These are phyloP conservation scores for Phytophthora multivora DNA, from an alignment of 352 stramenopile genomes.

Conservation along the genomic window DNA sequence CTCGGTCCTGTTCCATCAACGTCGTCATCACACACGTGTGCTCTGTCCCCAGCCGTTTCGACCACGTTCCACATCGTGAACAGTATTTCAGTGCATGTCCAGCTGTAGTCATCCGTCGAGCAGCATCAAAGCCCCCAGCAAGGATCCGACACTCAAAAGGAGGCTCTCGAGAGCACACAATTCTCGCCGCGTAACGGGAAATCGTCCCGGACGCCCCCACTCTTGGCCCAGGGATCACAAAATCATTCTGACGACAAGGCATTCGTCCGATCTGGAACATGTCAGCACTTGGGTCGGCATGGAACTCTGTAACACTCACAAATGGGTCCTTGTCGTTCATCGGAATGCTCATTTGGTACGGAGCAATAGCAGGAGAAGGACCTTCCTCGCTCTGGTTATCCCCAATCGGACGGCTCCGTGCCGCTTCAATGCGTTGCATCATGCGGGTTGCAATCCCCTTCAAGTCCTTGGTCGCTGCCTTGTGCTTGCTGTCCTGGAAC, in stretches of 20 bases:
- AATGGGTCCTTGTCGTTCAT: slow-evolving; percentile 70
- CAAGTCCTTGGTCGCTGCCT: slow-evolving; percentile 36
- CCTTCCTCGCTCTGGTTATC: slow-evolving; percentile 21
- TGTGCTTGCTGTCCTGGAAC: slow-evolving; percentile 5
- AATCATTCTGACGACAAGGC: slow-evolving; percentile 77
- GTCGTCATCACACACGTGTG: slow-evolving; percentile 51
- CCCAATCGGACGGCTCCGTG: slow-evolving; percentile 1
- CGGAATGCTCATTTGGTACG: slow-evolving; percentile 69
- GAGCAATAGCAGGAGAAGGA: background rate
- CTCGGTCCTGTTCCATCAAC: slow-evolving; percentile 18
- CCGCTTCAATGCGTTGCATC: slow-evolving; percentile 52
- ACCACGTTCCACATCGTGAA: slow-evolving; percentile 47
- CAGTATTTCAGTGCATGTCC: slow-evolving; percentile 76
- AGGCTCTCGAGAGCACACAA: slow-evolving; percentile 59
- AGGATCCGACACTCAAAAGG: slow-evolving; percentile 74
- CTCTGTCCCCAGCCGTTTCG: slow-evolving; percentile 47
- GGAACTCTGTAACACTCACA: slow-evolving; percentile 70
- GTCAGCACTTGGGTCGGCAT: slow-evolving; percentile 44
- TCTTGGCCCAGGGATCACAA: slow-evolving; percentile 76
- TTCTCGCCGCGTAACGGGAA: slow-evolving; percentile 72
- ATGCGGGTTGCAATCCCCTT: slow-evolving; percentile 60
- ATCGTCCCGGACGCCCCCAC: slow-evolving; percentile 78
- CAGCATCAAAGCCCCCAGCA: slow-evolving; percentile 71
- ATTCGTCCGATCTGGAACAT: slow-evolving; percentile 88
- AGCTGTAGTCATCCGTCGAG: slow-evolving; percentile 56